Conservation (phyloP, 768 basidiomycete species). For the Russula earlei region DNA sequence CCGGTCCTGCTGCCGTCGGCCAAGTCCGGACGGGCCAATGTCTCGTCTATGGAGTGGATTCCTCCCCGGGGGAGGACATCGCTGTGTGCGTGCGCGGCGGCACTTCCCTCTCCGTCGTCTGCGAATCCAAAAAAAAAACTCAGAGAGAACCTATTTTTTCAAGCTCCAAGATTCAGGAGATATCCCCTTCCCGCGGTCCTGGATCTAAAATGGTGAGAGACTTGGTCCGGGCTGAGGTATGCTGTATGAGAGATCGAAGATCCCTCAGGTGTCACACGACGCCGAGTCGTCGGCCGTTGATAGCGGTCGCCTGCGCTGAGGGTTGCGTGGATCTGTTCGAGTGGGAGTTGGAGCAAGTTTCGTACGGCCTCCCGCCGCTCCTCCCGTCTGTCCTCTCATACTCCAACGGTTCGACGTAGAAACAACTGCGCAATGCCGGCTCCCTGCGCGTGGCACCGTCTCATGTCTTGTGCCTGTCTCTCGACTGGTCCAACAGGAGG, state of each 20-base stretch:
- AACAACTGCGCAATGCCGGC: slow-evolving; percentile 30
- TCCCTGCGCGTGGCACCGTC: slow-evolving; percentile 40
- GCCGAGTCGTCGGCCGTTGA: slow-evolving; percentile 32
- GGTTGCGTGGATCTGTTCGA: slow-evolving; percentile 61
- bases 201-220: slow-evolving; percentile 88
- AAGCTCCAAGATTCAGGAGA: slow-evolving; percentile 51
- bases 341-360: slow-evolving; percentile 44
- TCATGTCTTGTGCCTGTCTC: slow-evolving; percentile 71
- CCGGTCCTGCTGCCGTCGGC: too few species aligned
- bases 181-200: slow-evolving; percentile 73
- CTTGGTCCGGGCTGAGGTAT: background rate
- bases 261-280: slow-evolving; percentile 49
- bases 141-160: background rate
- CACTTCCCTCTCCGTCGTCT: background rate
- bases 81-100: slow-evolving; percentile 21
- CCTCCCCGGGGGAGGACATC: slow-evolving; percentile 27
- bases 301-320: slow-evolving; percentile 81
- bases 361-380: background rate
- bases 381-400: background rate
- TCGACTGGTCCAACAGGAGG: slow-evolving; percentile 85
- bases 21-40: slow-evolving; percentile 62
- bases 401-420: slow-evolving; percentile 6
- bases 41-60: slow-evolving; percentile 46
- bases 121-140: background rate
- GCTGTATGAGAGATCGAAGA: background rate